These are phyloP conservation scores for Globisporangium apiculatum DNA, from an alignment of 352 stramenopile genomes.

Conservation along the genomic window DNA sequence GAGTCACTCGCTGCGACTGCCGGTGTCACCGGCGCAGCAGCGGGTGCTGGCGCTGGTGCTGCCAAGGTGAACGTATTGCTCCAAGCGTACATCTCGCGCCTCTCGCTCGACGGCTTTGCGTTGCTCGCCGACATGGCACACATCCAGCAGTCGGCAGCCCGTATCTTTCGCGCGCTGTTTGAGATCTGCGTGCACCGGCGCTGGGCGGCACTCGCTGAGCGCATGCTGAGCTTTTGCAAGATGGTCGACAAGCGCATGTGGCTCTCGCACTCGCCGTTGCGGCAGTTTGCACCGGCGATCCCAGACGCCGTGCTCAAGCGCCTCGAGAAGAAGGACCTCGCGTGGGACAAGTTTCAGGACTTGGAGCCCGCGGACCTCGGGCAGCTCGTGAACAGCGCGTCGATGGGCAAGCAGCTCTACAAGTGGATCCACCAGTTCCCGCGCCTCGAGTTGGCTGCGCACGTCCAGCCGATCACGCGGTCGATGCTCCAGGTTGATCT, in stretches of 20 bases:
- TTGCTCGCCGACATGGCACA: constrained; percentile 99
- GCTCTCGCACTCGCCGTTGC: constrained; percentile 95
- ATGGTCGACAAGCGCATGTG: constrained; percentile 99
- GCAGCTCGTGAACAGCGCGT: constrained; percentile 95
- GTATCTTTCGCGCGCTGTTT: constrained; percentile 98
- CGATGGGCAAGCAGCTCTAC: constrained; percentile 98
- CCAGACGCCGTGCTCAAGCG: constrained; percentile 95
- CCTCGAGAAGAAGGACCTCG: constrained; percentile 98
- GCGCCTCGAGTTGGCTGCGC: constrained; percentile 92
- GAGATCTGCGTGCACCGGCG: constrained; percentile 96
- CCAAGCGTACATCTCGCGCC: constrained; percentile 97
- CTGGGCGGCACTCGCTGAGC: constrained; percentile 94
- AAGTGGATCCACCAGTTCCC: constrained; percentile 99
- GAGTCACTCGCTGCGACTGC: constrained; percentile 75
- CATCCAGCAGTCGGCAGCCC: constrained; percentile 97
- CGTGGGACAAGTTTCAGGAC: constrained; percentile 97
- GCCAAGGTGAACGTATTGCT: constrained; percentile 99
- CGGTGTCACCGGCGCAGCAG: constrained; percentile 23
- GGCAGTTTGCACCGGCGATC: constrained; percentile 93
- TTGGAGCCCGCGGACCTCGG: constrained; percentile 97
- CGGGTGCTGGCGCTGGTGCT: constrained; percentile 54
- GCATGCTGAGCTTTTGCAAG: constrained; percentile 96
- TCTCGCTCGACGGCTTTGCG: constrained; percentile 98
- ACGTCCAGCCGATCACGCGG: constrained; percentile 98
- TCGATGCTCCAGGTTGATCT: constrained; percentile 96